These are phyloP conservation scores for Collybia mongolica DNA, from an alignment of 768 basidiomycete genomes.

Conservation along the genomic window DNA sequence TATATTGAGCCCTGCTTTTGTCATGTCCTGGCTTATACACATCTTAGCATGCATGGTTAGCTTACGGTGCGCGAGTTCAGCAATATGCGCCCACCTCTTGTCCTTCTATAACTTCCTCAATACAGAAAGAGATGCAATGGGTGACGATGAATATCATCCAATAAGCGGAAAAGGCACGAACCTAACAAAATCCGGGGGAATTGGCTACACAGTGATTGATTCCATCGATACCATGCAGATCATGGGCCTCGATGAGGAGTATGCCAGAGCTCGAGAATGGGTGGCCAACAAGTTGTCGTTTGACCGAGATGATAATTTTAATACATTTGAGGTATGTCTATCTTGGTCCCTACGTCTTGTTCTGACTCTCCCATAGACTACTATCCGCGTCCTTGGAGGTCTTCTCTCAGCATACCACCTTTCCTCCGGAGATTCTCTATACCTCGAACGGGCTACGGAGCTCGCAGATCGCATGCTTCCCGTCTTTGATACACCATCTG, in stretches of 20 bases:
- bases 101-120: background rate
- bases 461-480: constrained; percentile 83
- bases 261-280: constrained; percentile 78
- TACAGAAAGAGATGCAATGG: constrained; percentile 88
- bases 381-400: constrained; percentile 90
- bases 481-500: constrained; percentile 78
- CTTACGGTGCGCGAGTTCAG: constrained; percentile 53
- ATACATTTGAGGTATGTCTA: constrained; percentile 77
- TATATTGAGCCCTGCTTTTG: background rate
- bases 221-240: constrained; percentile 87
- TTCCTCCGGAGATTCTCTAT: constrained; percentile 68
- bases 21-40: constrained; percentile 7
- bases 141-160: constrained; percentile 90
- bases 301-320: constrained; percentile 78
- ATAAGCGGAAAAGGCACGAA: constrained; percentile 74
- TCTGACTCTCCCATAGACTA: constrained; percentile 56
- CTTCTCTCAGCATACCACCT: constrained; percentile 85
- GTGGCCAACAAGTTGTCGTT: constrained; percentile 67
- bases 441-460: constrained; percentile 75
- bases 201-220: constrained; percentile 91
- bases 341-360: background rate
- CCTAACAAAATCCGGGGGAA: constrained; percentile 71
- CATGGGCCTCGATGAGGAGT: constrained; percentile 84
- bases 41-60: constrained; percentile 78
- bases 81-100: too few relatives aligned